Conservation (phyloP, 2,329 filamentous ascomycete genomes). For the Diaporthe aspalathi region DNA sequence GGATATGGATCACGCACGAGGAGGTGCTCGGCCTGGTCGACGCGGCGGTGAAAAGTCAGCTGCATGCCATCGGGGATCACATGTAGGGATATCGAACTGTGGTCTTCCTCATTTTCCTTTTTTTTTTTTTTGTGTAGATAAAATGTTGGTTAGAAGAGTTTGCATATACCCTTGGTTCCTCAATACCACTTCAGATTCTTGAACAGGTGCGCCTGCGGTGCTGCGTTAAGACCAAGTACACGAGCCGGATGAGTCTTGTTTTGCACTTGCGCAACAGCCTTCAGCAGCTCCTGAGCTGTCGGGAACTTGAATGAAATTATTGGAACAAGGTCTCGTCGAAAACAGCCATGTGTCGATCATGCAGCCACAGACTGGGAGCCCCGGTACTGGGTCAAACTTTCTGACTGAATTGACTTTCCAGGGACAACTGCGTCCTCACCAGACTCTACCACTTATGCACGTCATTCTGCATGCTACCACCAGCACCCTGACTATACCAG, state of each 20-base stretch:
- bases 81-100: neutral
- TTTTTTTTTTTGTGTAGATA: neutral
- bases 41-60: slow-evolving; percentile 37
- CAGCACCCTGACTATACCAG: neutral
- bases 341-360: no score
- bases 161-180: slow-evolving; percentile 20
- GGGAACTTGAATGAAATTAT: no score
- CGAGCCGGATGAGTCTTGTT: neutral
- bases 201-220: no score
- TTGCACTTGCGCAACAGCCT: neutral
- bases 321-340: no score
- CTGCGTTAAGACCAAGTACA: no score
- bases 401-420: no score
- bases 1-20: slow-evolving; percentile 41
- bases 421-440: no score
- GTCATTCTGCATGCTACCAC: slow-evolving; percentile 2
- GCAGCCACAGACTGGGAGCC: no score
- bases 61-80: neutral
- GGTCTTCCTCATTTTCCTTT: no score
- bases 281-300: neutral
- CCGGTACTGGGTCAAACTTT: no score
- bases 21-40: slow-evolving; percentile 40
- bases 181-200: slow-evolving; percentile 15
- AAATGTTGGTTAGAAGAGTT: neutral
- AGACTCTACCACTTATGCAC: neutral